A percentile compares a stretch with the other conserved stretches of the same genome.
Evolutionary conservation across 2,329 filamentous ascomycete species (phyloP).

Genomic region (Penicillium concentricum): DNA sequence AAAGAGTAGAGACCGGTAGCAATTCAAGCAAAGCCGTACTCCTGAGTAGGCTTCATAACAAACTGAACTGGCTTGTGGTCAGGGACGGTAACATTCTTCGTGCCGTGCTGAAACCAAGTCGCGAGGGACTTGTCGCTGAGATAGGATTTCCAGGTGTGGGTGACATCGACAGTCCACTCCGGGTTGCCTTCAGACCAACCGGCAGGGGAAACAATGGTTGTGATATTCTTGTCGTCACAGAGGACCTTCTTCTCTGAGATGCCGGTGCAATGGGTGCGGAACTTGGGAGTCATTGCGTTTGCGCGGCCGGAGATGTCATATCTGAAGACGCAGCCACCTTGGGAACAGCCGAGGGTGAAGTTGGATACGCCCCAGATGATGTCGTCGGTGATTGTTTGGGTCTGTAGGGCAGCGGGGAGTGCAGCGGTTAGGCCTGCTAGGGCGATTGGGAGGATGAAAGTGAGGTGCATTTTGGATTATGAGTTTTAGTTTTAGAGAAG

Average conservation of each 20-base stretch:
- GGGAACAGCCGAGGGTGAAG: slow-evolving; percentile 34
- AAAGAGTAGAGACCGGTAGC: background rate
- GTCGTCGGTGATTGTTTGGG: slow-evolving; percentile 10
- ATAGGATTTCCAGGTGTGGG: slow-evolving; percentile 27
- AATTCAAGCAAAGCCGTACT: slow-evolving; percentile 7
- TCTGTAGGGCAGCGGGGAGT: slow-evolving; percentile 14
- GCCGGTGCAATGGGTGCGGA: slow-evolving; percentile 37
- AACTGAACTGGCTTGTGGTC: slow-evolving; percentile 1
- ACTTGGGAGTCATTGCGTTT: slow-evolving; percentile 32
- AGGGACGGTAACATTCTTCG: slow-evolving; percentile 7
- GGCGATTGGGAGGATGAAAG: slow-evolving; percentile 24
- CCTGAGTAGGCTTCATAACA: slow-evolving; percentile 6
- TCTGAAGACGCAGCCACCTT: slow-evolving; percentile 32
- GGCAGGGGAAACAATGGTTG: slow-evolving; percentile 19
- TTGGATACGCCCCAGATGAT: slow-evolving; percentile 34
- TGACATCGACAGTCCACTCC: slow-evolving; percentile 28
- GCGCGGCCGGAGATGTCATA: slow-evolving; percentile 32
- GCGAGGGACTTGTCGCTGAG: slow-evolving; percentile 8
- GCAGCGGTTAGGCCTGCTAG: slow-evolving; percentile 27
- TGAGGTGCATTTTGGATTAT: slow-evolving; percentile 32
- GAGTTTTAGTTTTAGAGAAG: too few relatives aligned
- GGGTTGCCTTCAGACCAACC: slow-evolving; percentile 7
- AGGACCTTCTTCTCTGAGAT: slow-evolving; percentile 21
- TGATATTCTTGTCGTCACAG: slow-evolving; percentile 30
- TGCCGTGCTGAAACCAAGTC: slow-evolving; percentile 8